Evolutionary conservation across 2,329 filamentous ascomycete genomes (phyloP).

Genomic region (Calonectria pauciramosa): DNA sequence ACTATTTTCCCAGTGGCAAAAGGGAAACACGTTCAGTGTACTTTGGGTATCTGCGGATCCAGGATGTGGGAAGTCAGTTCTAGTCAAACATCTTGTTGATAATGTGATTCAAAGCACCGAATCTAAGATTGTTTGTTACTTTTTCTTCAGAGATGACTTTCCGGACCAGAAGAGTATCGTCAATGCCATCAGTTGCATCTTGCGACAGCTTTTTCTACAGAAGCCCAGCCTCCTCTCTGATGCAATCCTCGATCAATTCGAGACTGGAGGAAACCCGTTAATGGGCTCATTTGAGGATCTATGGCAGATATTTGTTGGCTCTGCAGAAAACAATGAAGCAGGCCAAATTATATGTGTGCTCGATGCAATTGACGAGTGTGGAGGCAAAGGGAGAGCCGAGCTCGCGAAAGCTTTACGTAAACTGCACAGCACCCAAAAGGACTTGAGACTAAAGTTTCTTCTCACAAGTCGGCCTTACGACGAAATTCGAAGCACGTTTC

Average conservation of each 20-base stretch:
- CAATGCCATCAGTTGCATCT: background rate
- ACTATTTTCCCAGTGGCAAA: background rate
- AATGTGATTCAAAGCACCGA: background rate
- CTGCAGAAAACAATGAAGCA: background rate
- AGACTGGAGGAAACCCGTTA: background rate
- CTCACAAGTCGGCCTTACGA: slow-evolving; percentile 48
- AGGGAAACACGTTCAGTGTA: background rate
- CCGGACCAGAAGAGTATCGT: background rate
- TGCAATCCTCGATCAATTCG: background rate
- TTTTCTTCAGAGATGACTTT: slow-evolving; percentile 3
- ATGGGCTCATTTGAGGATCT: background rate
- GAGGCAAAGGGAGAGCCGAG: slow-evolving; percentile 28
- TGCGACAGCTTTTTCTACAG: background rate
- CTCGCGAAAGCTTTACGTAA: slow-evolving; percentile 44
- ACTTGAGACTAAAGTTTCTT: background rate
- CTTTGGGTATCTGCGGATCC: background rate
- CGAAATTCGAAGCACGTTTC: slow-evolving; percentile 40
- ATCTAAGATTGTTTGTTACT: background rate
- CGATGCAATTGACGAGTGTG: slow-evolving; percentile 45
- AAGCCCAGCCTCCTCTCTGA: background rate
- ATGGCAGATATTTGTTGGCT: background rate
- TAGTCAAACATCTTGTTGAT: background rate
- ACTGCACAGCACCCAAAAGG: slow-evolving; percentile 36
- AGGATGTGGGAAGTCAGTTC: background rate
- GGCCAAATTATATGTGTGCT: background rate